A percentile compares a stretch with the other conserved stretches of the same genome.
phyloP scores from a whole-genome alignment of 2,329 filamentous ascomycete genomes.

The Aspergillus hiratsukae region DNA sequence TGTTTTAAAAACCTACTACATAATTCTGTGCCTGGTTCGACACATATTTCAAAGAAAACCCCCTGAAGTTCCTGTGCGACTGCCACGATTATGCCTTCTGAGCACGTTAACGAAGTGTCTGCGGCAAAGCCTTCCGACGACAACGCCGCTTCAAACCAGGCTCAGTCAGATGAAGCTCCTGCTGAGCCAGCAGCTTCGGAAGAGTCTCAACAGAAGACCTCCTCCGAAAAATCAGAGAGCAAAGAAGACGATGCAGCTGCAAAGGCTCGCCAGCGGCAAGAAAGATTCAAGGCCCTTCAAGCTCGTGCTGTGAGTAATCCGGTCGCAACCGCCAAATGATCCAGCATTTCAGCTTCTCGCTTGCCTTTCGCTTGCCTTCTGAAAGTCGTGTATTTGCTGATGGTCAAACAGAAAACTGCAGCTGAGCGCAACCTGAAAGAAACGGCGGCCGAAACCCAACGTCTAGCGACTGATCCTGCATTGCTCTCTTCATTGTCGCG shows the following conservation, averaged over 20 bases:
- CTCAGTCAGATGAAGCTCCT: constrained; percentile 6
- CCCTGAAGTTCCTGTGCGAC: background rate
- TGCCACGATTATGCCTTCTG: constrained; percentile 10
- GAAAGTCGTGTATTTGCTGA: constrained; percentile 14
- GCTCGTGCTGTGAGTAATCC: constrained; percentile 59
- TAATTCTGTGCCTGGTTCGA: background rate
- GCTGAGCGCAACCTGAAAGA: constrained; percentile 67
- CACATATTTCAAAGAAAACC: background rate
- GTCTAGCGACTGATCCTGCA: constrained; percentile 70
- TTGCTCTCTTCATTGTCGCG: constrained; percentile 75
- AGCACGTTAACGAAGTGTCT: constrained; percentile 5
- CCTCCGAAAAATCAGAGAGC: constrained; percentile 4
- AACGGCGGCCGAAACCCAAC: constrained; percentile 76
- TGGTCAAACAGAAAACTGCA: constrained; percentile 35
- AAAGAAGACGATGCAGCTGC: constrained; percentile 23
- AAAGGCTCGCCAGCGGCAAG: constrained; percentile 59
- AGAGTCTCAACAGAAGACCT: background rate
- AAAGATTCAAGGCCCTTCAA: constrained; percentile 82
- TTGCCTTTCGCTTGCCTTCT: background rate
- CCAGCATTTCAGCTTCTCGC: background rate
- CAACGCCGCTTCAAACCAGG: constrained; percentile 8
- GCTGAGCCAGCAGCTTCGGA: constrained; percentile 8
- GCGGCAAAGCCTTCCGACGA: constrained; percentile 11
- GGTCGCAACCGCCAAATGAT: background rate
- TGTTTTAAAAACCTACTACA: background rate